Percentiles rank a stretch among this genome's conserved stretches.
phyloP scores from a whole-genome alignment of 345 rosid genomes.

The Euphorbia tirucalli region DNA sequence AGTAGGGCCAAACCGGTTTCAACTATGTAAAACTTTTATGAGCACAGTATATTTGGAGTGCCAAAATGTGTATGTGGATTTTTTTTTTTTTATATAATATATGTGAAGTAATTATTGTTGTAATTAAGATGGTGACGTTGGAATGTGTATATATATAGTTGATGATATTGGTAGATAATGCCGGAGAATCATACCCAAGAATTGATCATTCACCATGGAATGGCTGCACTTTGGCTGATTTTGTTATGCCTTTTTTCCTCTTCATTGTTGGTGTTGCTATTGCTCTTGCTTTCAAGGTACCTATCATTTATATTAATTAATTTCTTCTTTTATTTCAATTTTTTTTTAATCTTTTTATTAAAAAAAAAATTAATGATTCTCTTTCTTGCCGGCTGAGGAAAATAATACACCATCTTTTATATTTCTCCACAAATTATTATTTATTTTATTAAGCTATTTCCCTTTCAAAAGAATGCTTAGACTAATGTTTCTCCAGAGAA shows the following conservation, averaged over 20 bases:
- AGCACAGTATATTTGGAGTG: too few species aligned
- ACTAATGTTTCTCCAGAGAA: background rate
- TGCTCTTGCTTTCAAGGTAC: slow-evolving; percentile 62
- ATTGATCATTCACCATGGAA: slow-evolving; percentile 76
- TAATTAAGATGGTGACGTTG: too few species aligned
- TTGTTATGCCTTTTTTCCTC: slow-evolving; percentile 72
- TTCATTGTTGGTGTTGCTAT: slow-evolving; percentile 69
- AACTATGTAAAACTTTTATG: too few species aligned
- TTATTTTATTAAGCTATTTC: background rate
- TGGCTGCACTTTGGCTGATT: slow-evolving; percentile 62
- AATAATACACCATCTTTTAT: too few species aligned
- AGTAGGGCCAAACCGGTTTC: too few species aligned
- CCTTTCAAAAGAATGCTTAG: background rate
- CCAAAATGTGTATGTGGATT: too few species aligned
- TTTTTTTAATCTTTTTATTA: background rate
- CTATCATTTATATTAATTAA: too few species aligned
- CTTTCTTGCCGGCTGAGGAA: background rate
- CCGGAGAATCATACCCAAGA: slow-evolving; percentile 45
- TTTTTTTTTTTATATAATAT: too few species aligned
- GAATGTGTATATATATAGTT: slow-evolving; percentile 28
- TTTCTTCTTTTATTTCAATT: background rate
- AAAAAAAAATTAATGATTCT: background rate
- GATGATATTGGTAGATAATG: slow-evolving; percentile 68
- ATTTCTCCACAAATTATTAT: background rate
- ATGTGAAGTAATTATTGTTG: too few species aligned